Percentiles rank a stretch among this genome's conserved stretches.
Evolutionary conservation across 345 rosid species (phyloP).

Genomic region (Capsella bursapastoris): DNA sequence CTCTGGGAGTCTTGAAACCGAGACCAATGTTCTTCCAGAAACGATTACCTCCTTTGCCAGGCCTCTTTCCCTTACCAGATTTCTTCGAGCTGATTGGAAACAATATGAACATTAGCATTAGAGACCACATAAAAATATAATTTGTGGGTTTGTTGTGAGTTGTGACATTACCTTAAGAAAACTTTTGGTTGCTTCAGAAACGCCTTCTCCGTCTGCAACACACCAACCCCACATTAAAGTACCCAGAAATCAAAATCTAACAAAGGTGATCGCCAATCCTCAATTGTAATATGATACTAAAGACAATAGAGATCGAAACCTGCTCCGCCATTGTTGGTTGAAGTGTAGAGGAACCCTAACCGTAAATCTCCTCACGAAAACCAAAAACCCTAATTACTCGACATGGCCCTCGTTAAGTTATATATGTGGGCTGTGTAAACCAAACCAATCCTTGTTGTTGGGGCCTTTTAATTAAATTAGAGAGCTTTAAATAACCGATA

Average conservation of each 20-base stretch:
- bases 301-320: slow-evolving; percentile 23
- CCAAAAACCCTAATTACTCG: not conserved
- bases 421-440: slow-evolving; percentile 10
- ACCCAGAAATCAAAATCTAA: not conserved
- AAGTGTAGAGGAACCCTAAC: slow-evolving; percentile 24
- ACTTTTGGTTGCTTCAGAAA: slow-evolving; percentile 76
- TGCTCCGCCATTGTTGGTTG: slow-evolving; percentile 33
- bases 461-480: slow-evolving; percentile 2
- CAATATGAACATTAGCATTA: not conserved
- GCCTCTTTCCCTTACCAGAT: slow-evolving; percentile 78
- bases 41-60: slow-evolving; percentile 84
- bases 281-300: not conserved
- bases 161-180: slow-evolving; percentile 53
- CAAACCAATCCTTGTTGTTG: not conserved
- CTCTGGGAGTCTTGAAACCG: slow-evolving; percentile 90
- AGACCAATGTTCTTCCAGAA: slow-evolving; percentile 80
- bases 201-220: slow-evolving; percentile 71
- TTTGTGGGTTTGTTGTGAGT: not conserved
- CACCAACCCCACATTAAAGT: slow-evolving; percentile 12
- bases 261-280: not conserved
- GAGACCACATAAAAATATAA: not conserved
- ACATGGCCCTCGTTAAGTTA: not conserved
- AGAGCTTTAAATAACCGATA: too few relatives aligned
- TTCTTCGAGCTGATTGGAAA: slow-evolving; percentile 62
- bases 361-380: not conserved